Evolutionary conservation across 1,139 yeast species (phyloP), one percentile per base, ranked within the genome.

Genomic region (Hanseniaspora gamundiae): DNA sequence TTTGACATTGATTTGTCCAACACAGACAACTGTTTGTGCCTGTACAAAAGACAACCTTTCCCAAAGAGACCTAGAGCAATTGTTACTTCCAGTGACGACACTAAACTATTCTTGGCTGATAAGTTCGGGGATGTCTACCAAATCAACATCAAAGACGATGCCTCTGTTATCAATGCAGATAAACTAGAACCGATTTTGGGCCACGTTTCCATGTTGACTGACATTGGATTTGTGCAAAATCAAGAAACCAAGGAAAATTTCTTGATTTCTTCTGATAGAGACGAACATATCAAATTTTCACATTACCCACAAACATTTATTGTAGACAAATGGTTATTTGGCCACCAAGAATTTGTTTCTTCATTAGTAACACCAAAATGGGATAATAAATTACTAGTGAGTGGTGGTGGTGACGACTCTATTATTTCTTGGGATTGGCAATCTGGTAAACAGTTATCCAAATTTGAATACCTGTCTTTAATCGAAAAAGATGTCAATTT

Each of bases 131-230:
- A 93, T 62, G 96, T 87, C 6, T 91, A 84, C 58, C 60, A 71
- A 2, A 70, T 82, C 17, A 61, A 69, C 5, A 62, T 79, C 14
- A 54, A 56, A 36, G 47, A 54, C 2, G 51, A 48, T 13, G 53
- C 48, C 2, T 35, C 52, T 2, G 51, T 48, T 4, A 51, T 53
- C 10, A 51, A 56, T 17, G 55, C 53, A 41, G 59, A 60, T 2
- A 59, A 58, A 35, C 43, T 56, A 35, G 66, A 63, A 38, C 96
- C 97, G 2, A 71, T 88, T 8, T 68, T 88, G 48, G 99, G 99
- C 3, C 99, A 93, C 62, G 97, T 93, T 3, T 88, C 97, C 3
- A 86, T 93, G 95, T 72, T 93, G 50, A 84, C 94, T 22, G 87
- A 80, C 52, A 71, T 86, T 9, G 67, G 75, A 16, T 64, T 76